Conservation (phyloP, 164 flowering plant species). For the Chloranthus sessilifolius region DNA sequence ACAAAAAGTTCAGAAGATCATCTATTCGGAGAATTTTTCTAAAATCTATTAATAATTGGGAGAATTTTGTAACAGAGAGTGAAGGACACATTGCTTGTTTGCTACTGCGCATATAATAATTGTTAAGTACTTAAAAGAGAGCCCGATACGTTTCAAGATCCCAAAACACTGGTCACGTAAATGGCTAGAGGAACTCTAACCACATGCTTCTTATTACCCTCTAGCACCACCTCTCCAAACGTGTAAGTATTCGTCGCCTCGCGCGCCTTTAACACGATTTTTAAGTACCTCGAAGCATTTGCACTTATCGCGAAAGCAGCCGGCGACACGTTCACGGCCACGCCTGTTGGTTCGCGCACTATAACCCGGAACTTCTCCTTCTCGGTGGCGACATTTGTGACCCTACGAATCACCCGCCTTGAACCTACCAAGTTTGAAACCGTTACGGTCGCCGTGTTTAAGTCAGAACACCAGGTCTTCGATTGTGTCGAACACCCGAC, state of each 20-base stretch:
- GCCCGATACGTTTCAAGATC: slow-evolving; percentile 5
- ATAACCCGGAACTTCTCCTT: slow-evolving; percentile 32
- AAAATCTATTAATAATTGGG: background rate
- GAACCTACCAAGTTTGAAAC: slow-evolving; percentile 47
- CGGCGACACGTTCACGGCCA: slow-evolving; percentile 31
- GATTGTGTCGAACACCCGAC: slow-evolving; percentile 29
- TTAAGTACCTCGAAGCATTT: slow-evolving; percentile 26
- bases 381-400: slow-evolving; percentile 33
- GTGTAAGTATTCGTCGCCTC: slow-evolving; percentile 37
- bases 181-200: slow-evolving; percentile 47
- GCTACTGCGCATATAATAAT: too few species aligned
- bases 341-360: slow-evolving; percentile 40
- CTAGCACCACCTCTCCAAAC: slow-evolving; percentile 44
- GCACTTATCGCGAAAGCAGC: slow-evolving; percentile 21
- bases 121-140: too few species aligned
- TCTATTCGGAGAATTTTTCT: background rate
- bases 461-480: slow-evolving; percentile 45
- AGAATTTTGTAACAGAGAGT: background rate
- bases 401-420: slow-evolving; percentile 35
- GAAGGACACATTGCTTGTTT: too few species aligned
- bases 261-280: slow-evolving; percentile 27
- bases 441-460: slow-evolving; percentile 44
- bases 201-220: slow-evolving; percentile 32
- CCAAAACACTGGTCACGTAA: slow-evolving; percentile 28
- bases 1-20: background rate